Percentiles rank a stretch among this genome's conserved stretches.
Evolutionary conservation across 352 stramenopile genomes (phyloP).

Genomic region (Globisporangium heterothallicum): DNA sequence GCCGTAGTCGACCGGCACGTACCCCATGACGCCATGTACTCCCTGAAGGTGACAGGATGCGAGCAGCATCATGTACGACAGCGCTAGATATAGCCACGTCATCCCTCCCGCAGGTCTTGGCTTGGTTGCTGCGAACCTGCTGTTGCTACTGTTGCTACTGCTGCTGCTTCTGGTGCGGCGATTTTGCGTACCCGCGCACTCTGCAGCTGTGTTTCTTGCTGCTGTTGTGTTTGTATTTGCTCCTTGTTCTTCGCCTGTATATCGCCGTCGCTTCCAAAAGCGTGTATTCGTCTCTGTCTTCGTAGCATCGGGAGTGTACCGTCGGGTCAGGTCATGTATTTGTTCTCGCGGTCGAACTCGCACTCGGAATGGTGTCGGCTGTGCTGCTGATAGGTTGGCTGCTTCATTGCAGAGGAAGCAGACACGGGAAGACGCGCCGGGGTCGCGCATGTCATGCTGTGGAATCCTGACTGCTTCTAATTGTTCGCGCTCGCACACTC

Average conservation of each 20-base stretch:
- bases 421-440: too few relatives aligned
- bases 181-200: not conserved
- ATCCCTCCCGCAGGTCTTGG: too few relatives aligned
- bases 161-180: not conserved
- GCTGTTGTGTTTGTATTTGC: not conserved
- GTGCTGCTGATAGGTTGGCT: not conserved
- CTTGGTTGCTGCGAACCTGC: too few relatives aligned
- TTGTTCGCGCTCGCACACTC: too few relatives aligned
- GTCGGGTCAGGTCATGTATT: not conserved
- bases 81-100: slow-evolving; percentile 5
- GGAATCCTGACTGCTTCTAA: too few relatives aligned
- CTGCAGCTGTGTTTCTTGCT: not conserved
- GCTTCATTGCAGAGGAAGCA: not conserved
- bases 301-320: not conserved
- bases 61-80: slow-evolving; percentile 27
- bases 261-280: not conserved
- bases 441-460: not conserved
- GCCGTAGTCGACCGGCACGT: slow-evolving; percentile 32
- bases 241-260: not conserved
- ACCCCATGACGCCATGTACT: slow-evolving; percentile 1
- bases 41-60: too few relatives aligned
- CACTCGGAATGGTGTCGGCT: not conserved
- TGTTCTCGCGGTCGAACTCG: not conserved
- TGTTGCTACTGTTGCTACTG: not conserved
- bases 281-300: not conserved